Percentiles rank a stretch among this genome's conserved stretches.
Evolutionary conservation across 2,329 filamentous ascomycete genomes (phyloP).

Genomic region (Clonostachys solani): DNA sequence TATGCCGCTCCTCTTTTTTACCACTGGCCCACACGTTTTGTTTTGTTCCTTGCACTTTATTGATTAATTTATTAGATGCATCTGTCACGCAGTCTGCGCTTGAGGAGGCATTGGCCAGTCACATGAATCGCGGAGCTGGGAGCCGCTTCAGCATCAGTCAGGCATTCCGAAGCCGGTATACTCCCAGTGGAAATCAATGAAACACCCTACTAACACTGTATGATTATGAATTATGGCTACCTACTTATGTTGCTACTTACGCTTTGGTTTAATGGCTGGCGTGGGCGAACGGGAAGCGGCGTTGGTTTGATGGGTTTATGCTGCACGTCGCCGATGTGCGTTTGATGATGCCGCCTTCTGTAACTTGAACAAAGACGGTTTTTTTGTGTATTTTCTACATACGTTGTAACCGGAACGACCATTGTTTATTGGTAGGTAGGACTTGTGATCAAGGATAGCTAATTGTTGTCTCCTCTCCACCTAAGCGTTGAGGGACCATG

Average conservation of each 20-base stretch:
- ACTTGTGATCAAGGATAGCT: no score
- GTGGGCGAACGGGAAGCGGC: no score
- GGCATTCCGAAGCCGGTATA: constrained; percentile 59
- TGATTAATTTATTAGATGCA: constrained; percentile 48
- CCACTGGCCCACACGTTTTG: background rate
- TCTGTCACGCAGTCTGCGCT: constrained; percentile 78
- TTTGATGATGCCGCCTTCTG: no score
- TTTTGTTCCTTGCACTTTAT: background rate
- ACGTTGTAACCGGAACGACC: no score
- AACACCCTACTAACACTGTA: background rate
- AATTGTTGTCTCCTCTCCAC: no score
- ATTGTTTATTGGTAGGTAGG: no score
- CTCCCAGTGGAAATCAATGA: constrained; percentile 16
- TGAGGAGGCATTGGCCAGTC: constrained; percentile 69
- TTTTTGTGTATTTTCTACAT: no score
- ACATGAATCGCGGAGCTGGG: constrained; percentile 27
- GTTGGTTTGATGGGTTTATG: background rate
- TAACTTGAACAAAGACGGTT: no score
- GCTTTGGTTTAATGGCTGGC: no score
- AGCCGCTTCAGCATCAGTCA: constrained; percentile 65
- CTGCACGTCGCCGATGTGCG: background rate
- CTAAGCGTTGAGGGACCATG: no score
- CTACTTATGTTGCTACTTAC: no score
- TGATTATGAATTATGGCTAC: no score
- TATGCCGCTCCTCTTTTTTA: constrained; percentile 20